Evolutionary conservation across 345 rosid species (phyloP).

Genomic region (Anacardium occidentale): DNA sequence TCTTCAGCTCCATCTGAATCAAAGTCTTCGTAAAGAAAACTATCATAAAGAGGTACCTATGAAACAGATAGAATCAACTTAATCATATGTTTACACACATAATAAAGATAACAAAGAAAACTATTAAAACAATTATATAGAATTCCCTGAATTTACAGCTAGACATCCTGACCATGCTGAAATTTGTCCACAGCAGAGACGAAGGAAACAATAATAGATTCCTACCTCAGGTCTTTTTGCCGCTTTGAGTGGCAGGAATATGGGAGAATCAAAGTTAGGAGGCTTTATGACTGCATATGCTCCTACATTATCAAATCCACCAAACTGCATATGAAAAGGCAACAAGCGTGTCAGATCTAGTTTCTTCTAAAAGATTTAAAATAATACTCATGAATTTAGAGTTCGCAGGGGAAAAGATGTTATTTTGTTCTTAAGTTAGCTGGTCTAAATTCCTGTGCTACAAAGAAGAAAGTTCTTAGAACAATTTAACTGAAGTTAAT

Average conservation of each 20-base stretch:
- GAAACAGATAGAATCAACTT: background rate
- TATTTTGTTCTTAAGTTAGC: no score
- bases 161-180: background rate
- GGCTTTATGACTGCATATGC: constrained; percentile 46
- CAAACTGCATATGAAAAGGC: constrained; percentile 24
- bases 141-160: background rate
- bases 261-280: constrained; percentile 36
- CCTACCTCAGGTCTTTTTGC: constrained; percentile 32
- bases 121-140: background rate
- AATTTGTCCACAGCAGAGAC: no score
- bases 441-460: no score
- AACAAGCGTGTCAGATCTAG: background rate
- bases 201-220: background rate
- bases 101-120: background rate
- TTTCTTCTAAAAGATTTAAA: background rate
- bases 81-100: background rate
- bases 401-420: background rate
- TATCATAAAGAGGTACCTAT: constrained; percentile 7
- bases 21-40: background rate
- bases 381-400: background rate
- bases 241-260: constrained; percentile 38
- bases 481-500: no score
- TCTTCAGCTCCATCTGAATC: constrained; percentile 6
- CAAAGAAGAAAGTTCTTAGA: no score
- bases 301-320: constrained; percentile 36